These are phyloP conservation scores for Zygosaccharomyces rouxii DNA, from an alignment of 805 yeast genomes.

Conservation along the genomic window DNA sequence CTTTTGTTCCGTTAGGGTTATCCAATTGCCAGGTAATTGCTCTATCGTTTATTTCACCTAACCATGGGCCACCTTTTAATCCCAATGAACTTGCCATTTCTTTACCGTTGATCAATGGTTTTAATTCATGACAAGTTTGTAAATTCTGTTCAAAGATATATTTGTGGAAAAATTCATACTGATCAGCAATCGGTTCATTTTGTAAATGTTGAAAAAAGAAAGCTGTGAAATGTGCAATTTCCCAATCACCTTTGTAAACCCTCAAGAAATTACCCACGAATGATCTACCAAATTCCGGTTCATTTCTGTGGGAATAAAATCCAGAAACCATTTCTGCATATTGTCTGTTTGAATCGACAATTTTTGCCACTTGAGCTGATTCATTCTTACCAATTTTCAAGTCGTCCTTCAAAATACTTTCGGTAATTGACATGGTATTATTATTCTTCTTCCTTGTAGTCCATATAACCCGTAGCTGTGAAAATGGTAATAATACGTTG, in stretches of 20 bases:
- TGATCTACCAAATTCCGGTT: slow-evolving; percentile 41
- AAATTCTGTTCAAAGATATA: slow-evolving; percentile 23
- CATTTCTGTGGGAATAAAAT: slow-evolving; percentile 16
- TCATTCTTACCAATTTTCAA: slow-evolving; percentile 58
- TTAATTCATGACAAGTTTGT: slow-evolving; percentile 38
- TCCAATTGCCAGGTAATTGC: slow-evolving; percentile 75
- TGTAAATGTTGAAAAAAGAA: slow-evolving; percentile 16
- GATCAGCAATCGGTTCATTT: slow-evolving; percentile 19
- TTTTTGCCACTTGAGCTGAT: slow-evolving; percentile 45
- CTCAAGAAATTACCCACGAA: slow-evolving; percentile 58
- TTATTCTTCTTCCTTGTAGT: slow-evolving; percentile 27
- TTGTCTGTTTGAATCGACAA: slow-evolving; percentile 36
- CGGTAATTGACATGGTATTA: slow-evolving; percentile 32
- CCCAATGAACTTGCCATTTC: slow-evolving; percentile 48
- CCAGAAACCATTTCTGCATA: slow-evolving; percentile 30
- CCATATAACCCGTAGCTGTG: slow-evolving; percentile 22
- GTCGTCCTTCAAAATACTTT: slow-evolving; percentile 60
- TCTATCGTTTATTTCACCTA: slow-evolving; percentile 51
- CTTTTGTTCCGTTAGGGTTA: slow-evolving; percentile 51
- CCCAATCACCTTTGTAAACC: slow-evolving; percentile 50
- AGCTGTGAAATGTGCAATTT: slow-evolving; percentile 39
- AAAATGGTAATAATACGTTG: slow-evolving; percentile 24
- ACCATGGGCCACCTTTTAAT: slow-evolving; percentile 84
- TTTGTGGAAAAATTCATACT: slow-evolving; percentile 36
- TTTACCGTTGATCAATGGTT: slow-evolving; percentile 75